A percentile compares a stretch with the other conserved stretches of the same genome.
Conservation (phyloP, 805 yeast species). For the Yarrowia sp. region DNA sequence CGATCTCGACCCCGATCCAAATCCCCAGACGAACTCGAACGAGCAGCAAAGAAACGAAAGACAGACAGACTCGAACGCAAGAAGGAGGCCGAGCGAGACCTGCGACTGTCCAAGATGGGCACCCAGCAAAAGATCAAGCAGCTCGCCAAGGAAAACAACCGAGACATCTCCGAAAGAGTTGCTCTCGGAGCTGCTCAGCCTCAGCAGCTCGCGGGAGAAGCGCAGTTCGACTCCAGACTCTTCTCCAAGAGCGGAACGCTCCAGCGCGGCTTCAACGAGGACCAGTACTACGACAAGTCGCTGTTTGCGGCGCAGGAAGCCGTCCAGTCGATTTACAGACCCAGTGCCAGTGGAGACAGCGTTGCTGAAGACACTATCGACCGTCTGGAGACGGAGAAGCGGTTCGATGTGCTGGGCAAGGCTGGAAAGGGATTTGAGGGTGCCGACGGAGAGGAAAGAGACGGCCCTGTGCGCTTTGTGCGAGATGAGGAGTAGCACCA, state of each 20-base stretch:
- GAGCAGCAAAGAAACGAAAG: slow-evolving; percentile 31
- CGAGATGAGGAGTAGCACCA: background rate
- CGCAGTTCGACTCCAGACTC: slow-evolving; percentile 58
- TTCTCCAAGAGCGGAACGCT: slow-evolving; percentile 37
- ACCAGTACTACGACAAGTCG: slow-evolving; percentile 58
- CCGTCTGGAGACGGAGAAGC: slow-evolving; percentile 32
- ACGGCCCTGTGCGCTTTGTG: slow-evolving; percentile 51
- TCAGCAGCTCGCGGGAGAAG: slow-evolving; percentile 40
- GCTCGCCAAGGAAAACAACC: slow-evolving; percentile 46
- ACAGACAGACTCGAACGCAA: slow-evolving; percentile 46
- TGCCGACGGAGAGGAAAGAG: slow-evolving; percentile 31
- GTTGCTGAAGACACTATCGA: slow-evolving; percentile 34
- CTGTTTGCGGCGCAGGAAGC: slow-evolving; percentile 55
- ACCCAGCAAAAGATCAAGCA: slow-evolving; percentile 45
- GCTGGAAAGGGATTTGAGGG: slow-evolving; percentile 31
- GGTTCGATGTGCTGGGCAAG: slow-evolving; percentile 36
- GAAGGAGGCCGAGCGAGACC: slow-evolving; percentile 48
- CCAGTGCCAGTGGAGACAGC: slow-evolving; percentile 36
- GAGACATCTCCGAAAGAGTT: slow-evolving; percentile 58
- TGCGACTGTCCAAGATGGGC: slow-evolving; percentile 46
- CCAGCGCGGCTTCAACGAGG: slow-evolving; percentile 39
- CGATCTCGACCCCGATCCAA: background rate
- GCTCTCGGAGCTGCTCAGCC: slow-evolving; percentile 51
- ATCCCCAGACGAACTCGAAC: background rate
- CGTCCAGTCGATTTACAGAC: slow-evolving; percentile 50